Evolutionary conservation across 345 rosid species (phyloP).

Genomic region (Arabis alpina): DNA sequence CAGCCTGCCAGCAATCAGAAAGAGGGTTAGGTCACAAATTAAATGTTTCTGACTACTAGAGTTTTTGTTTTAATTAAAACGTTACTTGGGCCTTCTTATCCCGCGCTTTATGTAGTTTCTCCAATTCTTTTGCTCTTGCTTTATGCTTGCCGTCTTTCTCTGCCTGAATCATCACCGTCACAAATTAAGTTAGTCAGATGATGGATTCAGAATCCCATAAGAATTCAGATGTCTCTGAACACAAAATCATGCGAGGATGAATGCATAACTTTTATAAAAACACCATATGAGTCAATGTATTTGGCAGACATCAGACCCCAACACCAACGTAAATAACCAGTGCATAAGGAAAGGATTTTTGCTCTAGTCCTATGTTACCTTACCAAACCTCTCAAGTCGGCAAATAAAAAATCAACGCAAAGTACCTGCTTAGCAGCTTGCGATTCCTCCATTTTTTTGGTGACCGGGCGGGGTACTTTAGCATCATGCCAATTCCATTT

Average conservation of each 20-base stretch:
- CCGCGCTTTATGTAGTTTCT: slow-evolving; percentile 78
- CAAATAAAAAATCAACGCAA: slow-evolving; percentile 21
- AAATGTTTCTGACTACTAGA: slow-evolving; percentile 2
- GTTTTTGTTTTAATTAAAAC: slow-evolving; percentile 16
- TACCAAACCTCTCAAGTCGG: no score
- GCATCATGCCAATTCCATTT: slow-evolving; percentile 98
- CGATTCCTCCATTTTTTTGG: slow-evolving; percentile 96
- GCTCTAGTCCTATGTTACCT: no score
- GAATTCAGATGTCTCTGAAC: slow-evolving; percentile 16
- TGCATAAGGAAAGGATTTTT: slow-evolving; percentile 6
- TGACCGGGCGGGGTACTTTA: slow-evolving; percentile 92
- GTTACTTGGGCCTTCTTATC: slow-evolving; percentile 89
- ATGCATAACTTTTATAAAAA: neutral
- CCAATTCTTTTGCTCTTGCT: slow-evolving; percentile 91
- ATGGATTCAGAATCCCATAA: slow-evolving; percentile 15
- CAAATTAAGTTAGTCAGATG: slow-evolving; percentile 24
- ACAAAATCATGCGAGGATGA: slow-evolving; percentile 15
- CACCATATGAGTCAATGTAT: neutral
- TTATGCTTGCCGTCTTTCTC: slow-evolving; percentile 96
- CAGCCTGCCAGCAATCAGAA: slow-evolving; percentile 51
- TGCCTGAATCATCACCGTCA: slow-evolving; percentile 54
- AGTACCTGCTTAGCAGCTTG: slow-evolving; percentile 91
- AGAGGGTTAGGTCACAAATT: neutral
- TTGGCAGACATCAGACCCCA: slow-evolving; percentile 14
- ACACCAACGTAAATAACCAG: slow-evolving; percentile 10